Conservation (phyloP, 2,329 filamentous ascomycete species). For the Fusarium sp. region DNA sequence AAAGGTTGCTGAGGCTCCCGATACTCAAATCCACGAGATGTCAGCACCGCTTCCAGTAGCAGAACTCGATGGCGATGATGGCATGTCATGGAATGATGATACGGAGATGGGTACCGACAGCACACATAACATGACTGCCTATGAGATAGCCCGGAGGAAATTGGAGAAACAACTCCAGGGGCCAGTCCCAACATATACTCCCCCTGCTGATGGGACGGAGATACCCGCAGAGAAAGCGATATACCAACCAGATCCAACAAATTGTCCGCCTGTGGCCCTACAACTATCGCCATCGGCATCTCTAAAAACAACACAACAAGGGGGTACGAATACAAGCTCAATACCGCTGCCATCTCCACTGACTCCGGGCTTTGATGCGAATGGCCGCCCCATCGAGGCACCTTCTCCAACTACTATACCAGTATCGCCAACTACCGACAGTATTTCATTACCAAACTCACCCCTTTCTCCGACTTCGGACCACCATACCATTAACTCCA, state of each 20-base stretch:
- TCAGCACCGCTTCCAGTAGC: constrained; percentile 55
- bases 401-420: constrained; percentile 52
- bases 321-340: constrained; percentile 43
- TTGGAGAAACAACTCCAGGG: constrained; percentile 60
- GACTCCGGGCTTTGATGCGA: constrained; percentile 56
- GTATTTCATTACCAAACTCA: constrained; percentile 23
- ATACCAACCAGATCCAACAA: constrained; percentile 33
- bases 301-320: constrained; percentile 29
- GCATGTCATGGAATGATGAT: constrained; percentile 48
- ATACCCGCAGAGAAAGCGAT: constrained; percentile 44
- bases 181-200: constrained; percentile 58
- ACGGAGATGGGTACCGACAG: constrained; percentile 53
- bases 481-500: constrained; percentile 13
- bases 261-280: constrained; percentile 13
- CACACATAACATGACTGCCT: constrained; percentile 53
- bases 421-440: constrained; percentile 22
- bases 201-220: constrained; percentile 45
- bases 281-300: constrained; percentile 33
- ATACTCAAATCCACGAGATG: constrained; percentile 62
- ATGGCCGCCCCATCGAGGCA: constrained; percentile 47
- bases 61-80: constrained; percentile 58
- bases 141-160: constrained; percentile 60
- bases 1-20: constrained; percentile 47
- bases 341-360: constrained; percentile 55
- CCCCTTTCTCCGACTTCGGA: constrained; percentile 21